A percentile compares a stretch with the other conserved stretches of the same genome.
phyloP scores from a whole-genome alignment of 2,329 filamentous ascomycete species.

The Colletotrichum neosansevieriae region DNA sequence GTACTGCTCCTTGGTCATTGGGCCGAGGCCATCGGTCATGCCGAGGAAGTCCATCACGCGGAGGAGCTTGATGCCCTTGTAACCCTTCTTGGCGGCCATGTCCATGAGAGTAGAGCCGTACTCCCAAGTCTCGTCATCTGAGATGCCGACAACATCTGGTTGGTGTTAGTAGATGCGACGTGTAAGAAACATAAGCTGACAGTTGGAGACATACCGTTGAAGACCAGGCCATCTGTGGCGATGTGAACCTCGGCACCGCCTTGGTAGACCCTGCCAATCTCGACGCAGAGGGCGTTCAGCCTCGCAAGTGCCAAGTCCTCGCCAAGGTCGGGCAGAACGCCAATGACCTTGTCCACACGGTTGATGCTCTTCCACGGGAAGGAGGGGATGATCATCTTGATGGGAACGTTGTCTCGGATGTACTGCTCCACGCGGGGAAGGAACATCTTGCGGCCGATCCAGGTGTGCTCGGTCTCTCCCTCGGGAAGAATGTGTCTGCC shows the following conservation, averaged over 20 bases:
- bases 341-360: conserved; percentile 48
- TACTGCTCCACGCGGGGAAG: conserved; percentile 36
- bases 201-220: conserved; percentile 26
- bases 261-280: conserved; percentile 53
- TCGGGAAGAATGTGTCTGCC: conserved; percentile 36
- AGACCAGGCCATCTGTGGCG: conserved; percentile 57
- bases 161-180: conserved; percentile 10
- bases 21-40: conserved; percentile 35
- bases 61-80: conserved; percentile 50
- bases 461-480: conserved; percentile 34
- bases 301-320: conserved; percentile 55
- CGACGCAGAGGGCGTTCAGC: conserved; percentile 54
- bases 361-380: conserved; percentile 45
- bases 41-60: conserved; percentile 53
- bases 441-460: conserved; percentile 39
- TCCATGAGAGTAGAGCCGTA: conserved; percentile 52
- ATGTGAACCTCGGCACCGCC: conserved; percentile 56
- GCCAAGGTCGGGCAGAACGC: conserved; percentile 54
- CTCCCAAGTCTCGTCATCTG: conserved; percentile 55
- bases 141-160: conserved; percentile 55
- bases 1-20: conserved; percentile 34
- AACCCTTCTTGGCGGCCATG: conserved; percentile 49
- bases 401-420: conserved; percentile 33
- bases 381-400: conserved; percentile 40
- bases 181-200: background rate